Percentiles rank a stretch among this genome's conserved stretches.
phyloP scores from a whole-genome alignment of 2,329 filamentous ascomycete genomes.

The Sporothrix phasma region DNA sequence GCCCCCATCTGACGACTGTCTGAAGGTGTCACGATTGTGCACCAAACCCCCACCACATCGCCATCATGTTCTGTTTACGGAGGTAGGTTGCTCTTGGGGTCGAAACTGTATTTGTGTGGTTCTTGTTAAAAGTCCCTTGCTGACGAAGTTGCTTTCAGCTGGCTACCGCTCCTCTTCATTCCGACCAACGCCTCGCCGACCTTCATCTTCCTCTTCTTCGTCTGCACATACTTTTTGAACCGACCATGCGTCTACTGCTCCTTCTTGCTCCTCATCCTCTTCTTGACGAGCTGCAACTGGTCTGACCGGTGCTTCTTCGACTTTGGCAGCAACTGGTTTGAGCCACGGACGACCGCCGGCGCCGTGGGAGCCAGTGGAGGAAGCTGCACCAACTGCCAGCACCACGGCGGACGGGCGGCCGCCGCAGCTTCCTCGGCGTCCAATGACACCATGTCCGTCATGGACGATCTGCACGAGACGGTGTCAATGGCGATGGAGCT shows the following conservation, averaged over 20 bases:
- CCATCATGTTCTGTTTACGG: slow-evolving; percentile 55
- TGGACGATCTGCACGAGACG: slow-evolving; percentile 25
- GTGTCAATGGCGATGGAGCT: slow-evolving; percentile 35
- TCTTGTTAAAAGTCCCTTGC: background rate
- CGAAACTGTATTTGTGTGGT: background rate
- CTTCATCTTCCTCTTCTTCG: slow-evolving; percentile 81
- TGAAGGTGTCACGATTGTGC: background rate
- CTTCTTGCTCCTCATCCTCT: slow-evolving; percentile 86
- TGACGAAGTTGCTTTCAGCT: slow-evolving; percentile 38
- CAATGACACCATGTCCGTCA: background rate
- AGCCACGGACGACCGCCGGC: slow-evolving; percentile 48
- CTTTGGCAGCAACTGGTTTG: slow-evolving; percentile 85
- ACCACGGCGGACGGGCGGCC: background rate
- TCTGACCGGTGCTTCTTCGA: slow-evolving; percentile 89
- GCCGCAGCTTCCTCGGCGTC: background rate
- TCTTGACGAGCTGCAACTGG: slow-evolving; percentile 56
- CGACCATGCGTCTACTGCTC: slow-evolving; percentile 97
- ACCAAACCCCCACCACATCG: background rate
- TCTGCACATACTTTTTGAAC: slow-evolving; percentile 92
- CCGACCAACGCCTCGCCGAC: slow-evolving; percentile 75
- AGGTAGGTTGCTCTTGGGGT: slow-evolving; percentile 37
- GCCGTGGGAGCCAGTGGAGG: slow-evolving; percentile 18
- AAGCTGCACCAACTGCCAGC: slow-evolving; percentile 2
- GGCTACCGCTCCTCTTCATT: slow-evolving; percentile 80
- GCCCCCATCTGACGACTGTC: background rate